A percentile compares a stretch with the other conserved stretches of the same genome.
These are phyloP conservation scores for Lupinus albus DNA, from an alignment of 306 rosid genomes.

Conservation along the genomic window DNA sequence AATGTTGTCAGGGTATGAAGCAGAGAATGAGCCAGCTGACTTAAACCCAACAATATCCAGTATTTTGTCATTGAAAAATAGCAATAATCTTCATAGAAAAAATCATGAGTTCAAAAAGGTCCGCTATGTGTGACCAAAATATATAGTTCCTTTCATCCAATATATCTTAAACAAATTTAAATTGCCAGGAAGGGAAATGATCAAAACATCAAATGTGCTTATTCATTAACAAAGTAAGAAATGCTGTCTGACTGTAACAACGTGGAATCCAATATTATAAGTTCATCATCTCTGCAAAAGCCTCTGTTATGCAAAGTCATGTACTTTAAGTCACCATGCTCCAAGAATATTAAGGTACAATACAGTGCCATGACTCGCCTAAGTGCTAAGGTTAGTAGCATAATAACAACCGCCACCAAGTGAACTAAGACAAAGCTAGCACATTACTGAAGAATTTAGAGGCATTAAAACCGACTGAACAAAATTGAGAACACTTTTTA, in stretches of 20 bases:
- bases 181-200: conserved; percentile 7
- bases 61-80: conserved; percentile 19
- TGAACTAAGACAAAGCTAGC: conserved; percentile 13
- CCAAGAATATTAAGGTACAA: conserved; percentile 13
- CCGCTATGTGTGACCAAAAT: background rate
- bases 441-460: conserved; percentile 5
- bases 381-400: too few species aligned
- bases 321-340: background rate
- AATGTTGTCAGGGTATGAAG: conserved; percentile 2
- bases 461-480: conserved; percentile 1
- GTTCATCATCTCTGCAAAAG: background rate
- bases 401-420: background rate
- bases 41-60: conserved; percentile 7
- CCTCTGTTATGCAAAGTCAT: background rate
- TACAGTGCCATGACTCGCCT: background rate
- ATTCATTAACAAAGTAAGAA: conserved; percentile 4
- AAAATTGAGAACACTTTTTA: conserved; percentile 13
- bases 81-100: conserved; percentile 1
- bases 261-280: background rate
- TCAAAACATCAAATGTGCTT: conserved; percentile 3
- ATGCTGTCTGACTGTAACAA: background rate
- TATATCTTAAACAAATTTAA: conserved; percentile 6
- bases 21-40: conserved; percentile 5
- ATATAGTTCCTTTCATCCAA: conserved; percentile 9
- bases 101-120: conserved; percentile 12